Evolutionary conservation across 2,329 filamentous ascomycete genomes (phyloP), one percentile per base, ranked within the genome.

Genomic region (Triangularia verruculosa): DNA sequence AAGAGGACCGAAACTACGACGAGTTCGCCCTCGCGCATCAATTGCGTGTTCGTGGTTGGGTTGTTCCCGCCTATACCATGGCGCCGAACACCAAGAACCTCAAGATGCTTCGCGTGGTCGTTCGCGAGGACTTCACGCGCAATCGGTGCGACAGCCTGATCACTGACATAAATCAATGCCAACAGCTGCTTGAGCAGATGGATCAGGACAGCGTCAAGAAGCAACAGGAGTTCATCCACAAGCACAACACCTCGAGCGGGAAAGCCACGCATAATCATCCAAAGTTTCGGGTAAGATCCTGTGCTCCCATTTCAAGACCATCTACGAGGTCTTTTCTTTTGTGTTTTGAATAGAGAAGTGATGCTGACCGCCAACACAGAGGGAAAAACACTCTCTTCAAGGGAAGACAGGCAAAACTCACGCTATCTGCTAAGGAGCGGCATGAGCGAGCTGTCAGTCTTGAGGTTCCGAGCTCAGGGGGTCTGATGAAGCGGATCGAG

Each of bases 31-130:
- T 93, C 47, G 93, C 94, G 0, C 93, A 96, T 74, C 90, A 93
- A 76, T 85, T 97, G 25, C 89, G 94, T 59, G 88, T 91, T 68
- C 86, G 93, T 32, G 91, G 92, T 52, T 98, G 94, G 94, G 90
- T 97, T 28, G 91, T 97, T 0, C 94, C 94, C 0, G 94, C 94
- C 0, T 98, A 98, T 79, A 98, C 93, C 43, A 97, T 97, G 94
- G 94, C 94, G 0, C 93, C 93, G 17, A 84, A 96, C 74, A 93
- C 91, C 17, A 82, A 91, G 62, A 81, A 87, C 68, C 83, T 97
- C 73, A 96, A 97, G 83, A 89, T 98, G 85, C 87, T 97, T 81
- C 89, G 94, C 39, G 87, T 97, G 4, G 94, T 98, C 0, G 91
- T 97, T 4, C 87, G 94, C 58, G 94, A 97, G 77, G 94, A 97